Conservation (phyloP, 805 yeast species). For the Brettanomyces sp. region DNA sequence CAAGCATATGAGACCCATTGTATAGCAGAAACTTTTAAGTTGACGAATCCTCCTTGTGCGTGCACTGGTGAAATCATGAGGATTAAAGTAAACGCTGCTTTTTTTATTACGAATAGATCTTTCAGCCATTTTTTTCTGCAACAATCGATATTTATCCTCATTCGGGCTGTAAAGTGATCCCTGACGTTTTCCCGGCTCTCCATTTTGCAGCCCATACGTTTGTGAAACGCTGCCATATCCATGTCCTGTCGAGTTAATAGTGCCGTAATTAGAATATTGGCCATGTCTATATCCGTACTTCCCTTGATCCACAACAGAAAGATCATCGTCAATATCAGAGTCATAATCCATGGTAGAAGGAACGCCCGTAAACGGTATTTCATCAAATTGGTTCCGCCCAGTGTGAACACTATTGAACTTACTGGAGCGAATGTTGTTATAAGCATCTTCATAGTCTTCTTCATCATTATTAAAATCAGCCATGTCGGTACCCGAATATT, state of each 20-base stretch:
- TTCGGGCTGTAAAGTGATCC: no score
- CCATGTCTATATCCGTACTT: slow-evolving; percentile 6
- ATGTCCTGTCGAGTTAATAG: slow-evolving; percentile 1
- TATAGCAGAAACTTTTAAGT: slow-evolving; percentile 28
- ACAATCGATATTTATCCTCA: not conserved
- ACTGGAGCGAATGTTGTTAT: not conserved
- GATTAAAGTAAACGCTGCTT: slow-evolving; percentile 23
- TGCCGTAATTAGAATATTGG: slow-evolving; percentile 1
- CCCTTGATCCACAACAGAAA: slow-evolving; percentile 4
- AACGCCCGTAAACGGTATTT: not conserved
- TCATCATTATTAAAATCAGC: slow-evolving; percentile 42
- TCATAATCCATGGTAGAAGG: slow-evolving; percentile 11
- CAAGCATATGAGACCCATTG: slow-evolving; percentile 34
- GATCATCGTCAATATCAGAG: slow-evolving; percentile 21
- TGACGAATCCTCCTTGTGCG: slow-evolving; percentile 22
- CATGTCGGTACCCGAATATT: slow-evolving; percentile 52
- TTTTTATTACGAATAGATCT: slow-evolving; percentile 10
- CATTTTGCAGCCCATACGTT: not conserved
- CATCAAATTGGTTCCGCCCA: not conserved
- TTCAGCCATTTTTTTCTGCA: not conserved
- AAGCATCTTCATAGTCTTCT: slow-evolving; percentile 6
- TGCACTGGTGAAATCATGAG: slow-evolving; percentile 28
- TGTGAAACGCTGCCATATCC: not conserved
- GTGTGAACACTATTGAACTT: not conserved
- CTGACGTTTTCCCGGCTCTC: not conserved